Conservation (phyloP, 805 yeast genomes). For the Wickerhamomyces bovis region DNA sequence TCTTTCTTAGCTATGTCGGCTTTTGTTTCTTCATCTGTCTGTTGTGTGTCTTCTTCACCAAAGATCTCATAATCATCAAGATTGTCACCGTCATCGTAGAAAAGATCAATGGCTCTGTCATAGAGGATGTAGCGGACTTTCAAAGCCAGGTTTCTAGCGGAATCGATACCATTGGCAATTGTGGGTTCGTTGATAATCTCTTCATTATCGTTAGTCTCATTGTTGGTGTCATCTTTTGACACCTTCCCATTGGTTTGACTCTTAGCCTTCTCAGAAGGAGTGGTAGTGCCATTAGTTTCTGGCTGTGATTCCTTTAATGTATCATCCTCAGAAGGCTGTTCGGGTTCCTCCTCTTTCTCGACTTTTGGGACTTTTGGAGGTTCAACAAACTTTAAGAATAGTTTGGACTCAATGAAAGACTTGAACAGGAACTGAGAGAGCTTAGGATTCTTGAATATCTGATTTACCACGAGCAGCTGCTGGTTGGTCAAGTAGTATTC, state of each 20-base stretch:
- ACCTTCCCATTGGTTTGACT: neutral
- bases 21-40: neutral
- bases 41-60: constrained; percentile 12
- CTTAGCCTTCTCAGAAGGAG: neutral
- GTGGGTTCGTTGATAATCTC: constrained; percentile 28
- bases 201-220: constrained; percentile 1
- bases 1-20: neutral
- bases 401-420: constrained; percentile 33
- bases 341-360: neutral
- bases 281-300: neutral
- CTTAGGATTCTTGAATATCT: constrained; percentile 34
- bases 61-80: constrained; percentile 17
- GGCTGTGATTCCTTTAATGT: neutral
- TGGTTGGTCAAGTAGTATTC: constrained; percentile 48
- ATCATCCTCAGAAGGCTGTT: constrained; percentile 1
- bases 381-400: constrained; percentile 22
- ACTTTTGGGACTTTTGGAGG: neutral
- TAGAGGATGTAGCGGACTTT: constrained; percentile 63
- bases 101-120: constrained; percentile 60
- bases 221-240: neutral
- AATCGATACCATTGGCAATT: constrained; percentile 35
- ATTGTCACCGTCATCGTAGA: constrained; percentile 21
- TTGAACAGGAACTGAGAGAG: constrained; percentile 32
- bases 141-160: constrained; percentile 52
- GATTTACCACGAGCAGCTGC: constrained; percentile 45